Evolutionary conservation across 306 rosid genomes (phyloP).

Genomic region (Carpinus fangiana): DNA sequence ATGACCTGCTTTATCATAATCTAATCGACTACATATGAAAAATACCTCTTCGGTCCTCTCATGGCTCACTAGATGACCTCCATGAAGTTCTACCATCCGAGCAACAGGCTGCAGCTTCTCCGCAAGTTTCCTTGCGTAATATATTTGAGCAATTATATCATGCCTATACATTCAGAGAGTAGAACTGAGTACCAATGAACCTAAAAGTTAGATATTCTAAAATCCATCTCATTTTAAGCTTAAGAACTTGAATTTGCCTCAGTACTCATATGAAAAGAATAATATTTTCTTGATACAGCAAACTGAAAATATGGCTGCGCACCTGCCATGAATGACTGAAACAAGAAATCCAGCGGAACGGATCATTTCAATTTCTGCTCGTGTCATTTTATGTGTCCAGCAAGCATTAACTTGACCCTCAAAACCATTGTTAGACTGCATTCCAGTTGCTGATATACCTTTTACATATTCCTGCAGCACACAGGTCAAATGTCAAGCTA

Average conservation of each 20-base stretch:
- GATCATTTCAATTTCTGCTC: slow-evolving; percentile 62
- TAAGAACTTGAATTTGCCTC: neutral
- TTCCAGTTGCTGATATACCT: slow-evolving; percentile 73
- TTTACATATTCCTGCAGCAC: slow-evolving; percentile 85
- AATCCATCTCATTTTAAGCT: neutral
- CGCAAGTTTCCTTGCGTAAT: slow-evolving; percentile 74
- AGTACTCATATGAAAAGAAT: neutral
- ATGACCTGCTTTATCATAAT: neutral
- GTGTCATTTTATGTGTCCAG: slow-evolving; percentile 83
- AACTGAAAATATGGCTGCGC: slow-evolving; percentile 12
- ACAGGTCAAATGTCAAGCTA: neutral
- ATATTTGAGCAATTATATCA: slow-evolving; percentile 87
- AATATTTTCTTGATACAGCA: neutral
- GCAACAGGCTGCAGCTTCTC: slow-evolving; percentile 80
- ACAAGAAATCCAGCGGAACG: slow-evolving; percentile 76
- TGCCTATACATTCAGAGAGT: slow-evolving; percentile 45
- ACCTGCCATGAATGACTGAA: slow-evolving; percentile 96
- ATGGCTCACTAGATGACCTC: slow-evolving; percentile 95
- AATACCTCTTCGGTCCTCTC: slow-evolving; percentile 90
- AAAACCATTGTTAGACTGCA: slow-evolving; percentile 85
- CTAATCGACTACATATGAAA: neutral
- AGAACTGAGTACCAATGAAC: slow-evolving; percentile 17
- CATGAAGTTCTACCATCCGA: slow-evolving; percentile 89
- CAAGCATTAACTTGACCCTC: slow-evolving; percentile 90
- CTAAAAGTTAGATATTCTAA: neutral